Conservation (phyloP, 441 rosid genomes). For the Sinapis alba region DNA sequence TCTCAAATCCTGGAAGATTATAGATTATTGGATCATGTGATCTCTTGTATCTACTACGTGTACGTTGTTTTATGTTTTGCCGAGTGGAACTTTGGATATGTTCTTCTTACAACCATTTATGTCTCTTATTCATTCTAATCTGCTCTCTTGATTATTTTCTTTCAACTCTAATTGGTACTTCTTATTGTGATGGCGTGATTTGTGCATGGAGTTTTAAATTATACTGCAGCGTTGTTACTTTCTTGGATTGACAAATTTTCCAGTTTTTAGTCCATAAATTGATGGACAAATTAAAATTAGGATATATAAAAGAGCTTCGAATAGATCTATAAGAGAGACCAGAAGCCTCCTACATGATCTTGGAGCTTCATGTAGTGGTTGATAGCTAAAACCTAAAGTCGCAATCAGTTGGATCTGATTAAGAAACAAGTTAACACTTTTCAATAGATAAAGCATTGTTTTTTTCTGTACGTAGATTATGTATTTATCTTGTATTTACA, state of each 20-base stretch:
- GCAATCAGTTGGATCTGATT: neutral
- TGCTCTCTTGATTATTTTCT: no score
- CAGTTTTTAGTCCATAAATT: neutral
- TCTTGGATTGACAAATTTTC: neutral
- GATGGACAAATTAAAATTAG: neutral
- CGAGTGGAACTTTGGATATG: no score
- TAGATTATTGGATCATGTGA: no score
- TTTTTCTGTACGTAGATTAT: neutral
- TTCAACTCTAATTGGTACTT: no score
- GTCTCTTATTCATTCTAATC: no score
- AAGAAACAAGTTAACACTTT: neutral
- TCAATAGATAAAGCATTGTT: neutral
- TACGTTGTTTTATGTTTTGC: no score
- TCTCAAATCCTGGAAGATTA: no score
- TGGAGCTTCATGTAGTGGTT: neutral
- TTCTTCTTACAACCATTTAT: no score
- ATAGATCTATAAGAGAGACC: neutral
- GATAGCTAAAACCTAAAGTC: neutral
- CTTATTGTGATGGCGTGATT: no score
- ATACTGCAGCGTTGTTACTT: neutral
- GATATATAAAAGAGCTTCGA: neutral
- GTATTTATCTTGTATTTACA: neutral
- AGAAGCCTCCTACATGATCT: neutral
- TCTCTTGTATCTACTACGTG: no score
- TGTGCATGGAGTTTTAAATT: neutral